Conservation (phyloP, 208 protist genomes). For the Leptomonas seymouri region DNA sequence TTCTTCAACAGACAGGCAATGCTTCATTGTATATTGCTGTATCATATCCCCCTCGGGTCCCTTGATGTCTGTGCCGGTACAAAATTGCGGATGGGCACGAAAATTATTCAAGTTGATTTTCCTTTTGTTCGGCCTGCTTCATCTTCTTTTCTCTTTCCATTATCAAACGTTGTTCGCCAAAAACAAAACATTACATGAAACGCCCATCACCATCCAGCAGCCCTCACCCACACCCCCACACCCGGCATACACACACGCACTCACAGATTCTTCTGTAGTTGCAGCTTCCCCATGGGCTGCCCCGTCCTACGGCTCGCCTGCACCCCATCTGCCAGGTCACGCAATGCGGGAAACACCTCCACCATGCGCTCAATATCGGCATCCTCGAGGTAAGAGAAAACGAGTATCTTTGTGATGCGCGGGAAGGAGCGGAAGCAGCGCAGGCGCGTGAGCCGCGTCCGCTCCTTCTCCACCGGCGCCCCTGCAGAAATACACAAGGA, state of each 20-base stretch:
- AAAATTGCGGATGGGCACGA: too few species aligned
- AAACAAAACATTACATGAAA: background rate
- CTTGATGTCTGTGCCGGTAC: too few species aligned
- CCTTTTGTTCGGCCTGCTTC: too few species aligned
- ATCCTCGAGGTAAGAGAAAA: constrained; percentile 57
- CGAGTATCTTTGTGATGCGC: constrained; percentile 42
- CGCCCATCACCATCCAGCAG: background rate
- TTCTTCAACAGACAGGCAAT: too few species aligned
- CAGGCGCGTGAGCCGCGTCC: constrained; percentile 34
- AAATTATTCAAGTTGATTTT: too few species aligned
- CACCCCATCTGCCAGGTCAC: constrained; percentile 44
- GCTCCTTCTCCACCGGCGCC: constrained; percentile 25
- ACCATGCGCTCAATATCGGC: constrained; percentile 39
- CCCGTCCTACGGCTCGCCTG: constrained; percentile 31
- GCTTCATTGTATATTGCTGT: too few species aligned
- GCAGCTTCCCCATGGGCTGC: constrained; percentile 25
- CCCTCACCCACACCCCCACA: too few species aligned
- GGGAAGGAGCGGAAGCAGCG: constrained; percentile 67
- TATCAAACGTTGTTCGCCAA: background rate
- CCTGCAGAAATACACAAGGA: constrained; percentile 47
- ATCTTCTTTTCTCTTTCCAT: too few species aligned
- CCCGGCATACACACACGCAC: background rate
- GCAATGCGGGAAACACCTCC: constrained; percentile 53
- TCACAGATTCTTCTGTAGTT: constrained; percentile 11
- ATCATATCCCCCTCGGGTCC: too few species aligned